Evolutionary conservation across 345 rosid genomes (phyloP), one percentile per base, ranked within the genome.

Genomic region (Eucalyptus curtisii): DNA sequence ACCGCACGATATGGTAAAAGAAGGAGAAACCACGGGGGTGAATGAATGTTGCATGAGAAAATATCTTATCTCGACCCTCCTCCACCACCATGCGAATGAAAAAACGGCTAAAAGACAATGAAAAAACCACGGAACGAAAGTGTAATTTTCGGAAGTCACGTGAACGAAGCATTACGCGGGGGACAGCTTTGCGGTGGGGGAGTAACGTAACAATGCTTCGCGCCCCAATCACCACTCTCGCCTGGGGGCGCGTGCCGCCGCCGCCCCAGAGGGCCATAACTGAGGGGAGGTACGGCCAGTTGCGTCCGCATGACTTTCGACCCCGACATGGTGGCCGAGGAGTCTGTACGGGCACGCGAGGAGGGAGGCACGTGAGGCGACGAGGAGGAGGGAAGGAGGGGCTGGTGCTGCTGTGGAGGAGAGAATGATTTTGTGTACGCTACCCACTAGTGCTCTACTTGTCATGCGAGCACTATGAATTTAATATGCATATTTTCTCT

Each of bases 381-480:
- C 17, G 52, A 50, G 19, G 81, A 81, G 92, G 89, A 86, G 82
- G 55, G 52, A 86, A 49, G 44, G 88, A 19, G 53, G 86, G 31
- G 80, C 12, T 64, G 13, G 19, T 86, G 87, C 85, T 48, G 79
- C 59, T 49, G 85, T 1, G 55, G 66, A 55, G 88, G 86, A 80
- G 85, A 49, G 89, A 92, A 91, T 92, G 95, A 93, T 90, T 85
- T 92, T 87, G 79, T 53, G 98, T 80, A 91, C 91, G 94, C 93
- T 90, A 95, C 96, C 97, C 91, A 93, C 93, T 91, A 90, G 90
- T 71, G 55, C 89, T 92, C 93, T 96, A 96, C 93, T 95, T 93
- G 99, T 96, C 99, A 95, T 93, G 95, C 95, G 91, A 90, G 90
- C 87, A 90, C 90, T 88, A 91, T 92, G 93, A 95, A 86, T 94